Base-by-base conservation (phyloP, 257 asterid genomes). In the Jacaranda copaia region DNA sequence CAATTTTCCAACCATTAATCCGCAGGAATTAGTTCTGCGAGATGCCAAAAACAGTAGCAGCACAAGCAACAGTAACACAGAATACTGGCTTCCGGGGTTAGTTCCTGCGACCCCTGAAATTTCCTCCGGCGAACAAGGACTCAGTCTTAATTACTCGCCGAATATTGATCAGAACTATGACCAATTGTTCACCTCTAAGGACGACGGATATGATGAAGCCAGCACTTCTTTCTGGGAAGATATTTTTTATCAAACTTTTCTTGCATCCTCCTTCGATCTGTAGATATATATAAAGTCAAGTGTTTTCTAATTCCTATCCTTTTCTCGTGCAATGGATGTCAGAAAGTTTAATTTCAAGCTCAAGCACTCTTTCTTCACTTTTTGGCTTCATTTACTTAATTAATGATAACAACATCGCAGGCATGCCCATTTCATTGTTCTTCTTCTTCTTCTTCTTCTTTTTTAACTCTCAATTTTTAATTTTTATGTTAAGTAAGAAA, bases 161-260 rank as follows among this genome's bases (percentile, higher is more conserved):
- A 32, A 39, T 39, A 18, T 42, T 11, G 38, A 25, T 25, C 32
- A 63, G 7, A 71, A 64, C 12, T 10, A 58, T 9, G 66, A 72
- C 0, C 74, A 70, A 11, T 25, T 58, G 42, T n/a, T 73, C 52
- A 6, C 6, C 35, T 13, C 77, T n/a, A 14, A 19, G 14, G 55
- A 68, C 72, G 35, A 7, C 68, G 36, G 19, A 75, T 72, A 84
- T 72, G 92, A 88, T 64, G 89, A 80, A 63, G 81, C 72, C 40
- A 51, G 39, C 62, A 72, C 73, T 68, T 87, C 88, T 52, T 79
- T 84, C 81, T 89, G 88, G 91, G 82, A 75, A 82, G 82, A 88
- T 65, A 70, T 86, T 52, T 77, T 81, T 57, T 68, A 56, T 51
- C 81, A 78, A 78, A 59, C 58, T n/a, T 39, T 58, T 40, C 57